phyloP scores from a whole-genome alignment of 108 stramenopile genomes.

The Nitzschia sp. region DNA sequence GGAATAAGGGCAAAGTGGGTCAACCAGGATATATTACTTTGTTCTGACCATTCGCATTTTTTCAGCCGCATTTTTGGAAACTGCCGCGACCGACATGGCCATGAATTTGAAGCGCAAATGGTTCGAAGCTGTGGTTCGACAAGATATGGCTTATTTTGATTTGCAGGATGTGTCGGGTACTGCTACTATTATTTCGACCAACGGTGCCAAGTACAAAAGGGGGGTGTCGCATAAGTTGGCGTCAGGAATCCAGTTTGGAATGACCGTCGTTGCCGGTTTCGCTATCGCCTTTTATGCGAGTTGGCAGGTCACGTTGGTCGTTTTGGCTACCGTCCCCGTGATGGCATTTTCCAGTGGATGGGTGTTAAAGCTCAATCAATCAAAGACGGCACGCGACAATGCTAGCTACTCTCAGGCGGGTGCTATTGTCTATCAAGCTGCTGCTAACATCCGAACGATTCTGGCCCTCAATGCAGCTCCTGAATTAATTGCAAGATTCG shows the following conservation, averaged over 20 bases:
- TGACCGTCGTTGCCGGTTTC: slow-evolving; percentile 41
- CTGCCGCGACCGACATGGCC: slow-evolving; percentile 47
- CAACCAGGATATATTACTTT: background rate
- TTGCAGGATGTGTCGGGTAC: slow-evolving; percentile 44
- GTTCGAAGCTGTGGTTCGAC: slow-evolving; percentile 52
- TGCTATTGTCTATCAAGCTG: slow-evolving; percentile 39
- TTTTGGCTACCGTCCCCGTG: slow-evolving; percentile 40
- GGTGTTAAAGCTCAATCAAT: slow-evolving; percentile 33
- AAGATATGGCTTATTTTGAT: slow-evolving; percentile 68
- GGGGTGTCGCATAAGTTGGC: slow-evolving; percentile 42
- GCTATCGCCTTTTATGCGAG: slow-evolving; percentile 37
- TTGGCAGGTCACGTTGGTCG: slow-evolving; percentile 42
- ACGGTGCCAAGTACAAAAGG: slow-evolving; percentile 41
- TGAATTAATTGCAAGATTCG: slow-evolving; percentile 40
- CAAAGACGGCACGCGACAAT: slow-evolving; percentile 33
- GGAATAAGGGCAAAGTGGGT: too few relatives aligned
- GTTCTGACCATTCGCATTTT: slow-evolving; percentile 14
- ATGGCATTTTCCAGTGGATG: slow-evolving; percentile 29
- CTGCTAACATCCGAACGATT: slow-evolving; percentile 51
- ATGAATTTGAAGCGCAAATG: slow-evolving; percentile 30
- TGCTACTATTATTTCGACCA: slow-evolving; percentile 42
- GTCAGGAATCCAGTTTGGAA: slow-evolving; percentile 32
- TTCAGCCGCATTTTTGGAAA: slow-evolving; percentile 31
- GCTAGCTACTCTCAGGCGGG: slow-evolving; percentile 51
- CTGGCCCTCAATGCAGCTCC: slow-evolving; percentile 54